Evolutionary conservation across 371 early-diverging fungal species (phyloP), one percentile per base, ranked within the genome.

Genomic region (Apophysomyces ossiformis): DNA sequence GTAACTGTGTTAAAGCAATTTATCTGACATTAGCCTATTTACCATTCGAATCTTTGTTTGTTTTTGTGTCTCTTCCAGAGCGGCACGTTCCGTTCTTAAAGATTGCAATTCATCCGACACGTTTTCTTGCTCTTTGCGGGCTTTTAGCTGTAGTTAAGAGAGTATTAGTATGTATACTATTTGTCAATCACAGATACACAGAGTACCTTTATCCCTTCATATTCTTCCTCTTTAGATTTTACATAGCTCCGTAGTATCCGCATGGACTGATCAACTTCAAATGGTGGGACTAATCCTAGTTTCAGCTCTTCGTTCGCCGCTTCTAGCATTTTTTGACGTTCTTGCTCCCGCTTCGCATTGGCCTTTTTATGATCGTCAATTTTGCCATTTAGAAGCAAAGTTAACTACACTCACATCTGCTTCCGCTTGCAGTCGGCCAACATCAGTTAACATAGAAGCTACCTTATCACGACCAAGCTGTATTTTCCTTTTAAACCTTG

Each of bases 391-490:
- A 47, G 1, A 47, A 15, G 43, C 9, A 47, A 7, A 16, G 0
- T 47, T 13, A n/a, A 13, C 11, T 7, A n/a, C 8, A 18, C 54
- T 66, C 67, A 70, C 71, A 16, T 68, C 70, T 11, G 65, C 60
- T 11, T 64, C 70, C 5, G 74, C 74, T 57, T 74, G 61, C 8
- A 74, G 37, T 15, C 70, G 65, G 16, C 74, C 74, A 21, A 74
- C 36, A 12, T 64, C 44, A 8, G 74, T 70, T 57, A 70, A 41
- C 56, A 70, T 74, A 13, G 60, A 35, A 39, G 70, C 41, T 32
- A 74, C 60, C 1, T 57, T 57, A n/a, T 67, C 62, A 7, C 72
- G 64, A 7, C 64, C 61, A 15, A 0, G 44, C 32, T 41, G 61
- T 9, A 63, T 65, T 65, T 37, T 69, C 60, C 54, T 60, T 21